Percentiles rank a stretch among this genome's conserved stretches.
phyloP scores from a whole-genome alignment of 306 rosid species.

The Begonia peltatifolia region DNA sequence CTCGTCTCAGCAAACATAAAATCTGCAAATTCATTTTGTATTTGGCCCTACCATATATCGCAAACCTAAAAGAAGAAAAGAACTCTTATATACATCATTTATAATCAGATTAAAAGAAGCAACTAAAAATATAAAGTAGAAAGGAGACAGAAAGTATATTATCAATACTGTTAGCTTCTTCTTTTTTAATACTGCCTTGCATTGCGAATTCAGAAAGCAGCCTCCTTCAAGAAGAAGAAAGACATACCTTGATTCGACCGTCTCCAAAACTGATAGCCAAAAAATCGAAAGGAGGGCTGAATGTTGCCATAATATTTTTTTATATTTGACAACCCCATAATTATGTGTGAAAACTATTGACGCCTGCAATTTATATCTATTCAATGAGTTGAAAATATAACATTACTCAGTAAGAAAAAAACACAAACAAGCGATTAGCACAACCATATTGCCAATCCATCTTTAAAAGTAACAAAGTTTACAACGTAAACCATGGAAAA shows the following conservation, averaged over 20 bases:
- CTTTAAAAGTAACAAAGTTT: too few species aligned
- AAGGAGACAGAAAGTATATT: too few species aligned
- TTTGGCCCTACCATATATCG: conserved; percentile 71
- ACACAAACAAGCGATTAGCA: too few species aligned
- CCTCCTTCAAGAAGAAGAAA: background rate
- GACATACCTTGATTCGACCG: conserved; percentile 73
- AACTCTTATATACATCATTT: conserved; percentile 2
- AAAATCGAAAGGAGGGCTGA: conserved; percentile 60
- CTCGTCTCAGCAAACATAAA: conserved; percentile 30
- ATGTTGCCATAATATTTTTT: conserved; percentile 63
- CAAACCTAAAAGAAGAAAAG: conserved; percentile 42
- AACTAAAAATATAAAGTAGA: too few species aligned
- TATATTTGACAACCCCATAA: conserved; percentile 36
- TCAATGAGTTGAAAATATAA: too few species aligned
- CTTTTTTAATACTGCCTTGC: background rate
- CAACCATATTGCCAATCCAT: too few species aligned
- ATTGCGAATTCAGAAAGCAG: background rate
- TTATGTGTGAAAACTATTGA: conserved; percentile 5
- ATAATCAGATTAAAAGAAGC: background rate
- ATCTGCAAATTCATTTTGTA: conserved; percentile 81
- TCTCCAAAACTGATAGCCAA: conserved; percentile 76
- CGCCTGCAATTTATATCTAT: too few species aligned
- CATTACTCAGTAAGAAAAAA: too few species aligned
- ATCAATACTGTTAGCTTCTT: too few species aligned
- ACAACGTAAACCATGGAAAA: too few species aligned